phyloP scores from a whole-genome alignment of 306 rosid species.

The Quercus variabilis region DNA sequence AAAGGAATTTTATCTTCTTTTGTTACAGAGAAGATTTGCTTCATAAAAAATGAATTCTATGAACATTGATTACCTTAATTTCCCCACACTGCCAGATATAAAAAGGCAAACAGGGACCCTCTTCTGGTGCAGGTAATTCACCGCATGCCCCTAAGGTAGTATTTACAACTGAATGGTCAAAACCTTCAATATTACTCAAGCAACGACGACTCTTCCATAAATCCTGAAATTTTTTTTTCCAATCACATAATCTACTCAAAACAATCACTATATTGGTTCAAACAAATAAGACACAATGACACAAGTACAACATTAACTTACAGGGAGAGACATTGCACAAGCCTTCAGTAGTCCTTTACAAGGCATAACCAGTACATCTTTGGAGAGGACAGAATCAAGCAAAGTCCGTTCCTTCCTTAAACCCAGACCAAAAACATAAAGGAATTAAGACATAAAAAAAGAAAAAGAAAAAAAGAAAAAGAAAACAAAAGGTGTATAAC shows the following conservation, averaged over 20 bases:
- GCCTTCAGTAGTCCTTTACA: slow-evolving; percentile 70
- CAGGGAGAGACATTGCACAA: slow-evolving; percentile 83
- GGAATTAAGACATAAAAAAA: background rate
- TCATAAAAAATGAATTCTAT: slow-evolving; percentile 8
- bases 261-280: background rate
- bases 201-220: slow-evolving; percentile 81
- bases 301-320: slow-evolving; percentile 33
- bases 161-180: slow-evolving; percentile 75
- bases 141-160: slow-evolving; percentile 77
- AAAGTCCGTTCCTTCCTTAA: slow-evolving; percentile 70
- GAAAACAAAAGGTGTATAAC: background rate
- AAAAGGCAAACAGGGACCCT: slow-evolving; percentile 64
- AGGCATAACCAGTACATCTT: slow-evolving; percentile 70
- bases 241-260: slow-evolving; percentile 13
- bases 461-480: background rate
- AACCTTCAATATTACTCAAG: slow-evolving; percentile 66
- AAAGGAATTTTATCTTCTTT: slow-evolving; percentile 8
- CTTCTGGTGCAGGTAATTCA: slow-evolving; percentile 45
- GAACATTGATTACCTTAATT: slow-evolving; percentile 44
- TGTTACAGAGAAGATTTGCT: slow-evolving; percentile 1
- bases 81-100: slow-evolving; percentile 83
- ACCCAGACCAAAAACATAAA: slow-evolving; percentile 15
- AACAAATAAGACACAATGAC: background rate
- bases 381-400: slow-evolving; percentile 56
- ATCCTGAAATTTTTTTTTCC: slow-evolving; percentile 54